Evolutionary conservation across 345 rosid species (phyloP).

Genomic region (Salix exigua): DNA sequence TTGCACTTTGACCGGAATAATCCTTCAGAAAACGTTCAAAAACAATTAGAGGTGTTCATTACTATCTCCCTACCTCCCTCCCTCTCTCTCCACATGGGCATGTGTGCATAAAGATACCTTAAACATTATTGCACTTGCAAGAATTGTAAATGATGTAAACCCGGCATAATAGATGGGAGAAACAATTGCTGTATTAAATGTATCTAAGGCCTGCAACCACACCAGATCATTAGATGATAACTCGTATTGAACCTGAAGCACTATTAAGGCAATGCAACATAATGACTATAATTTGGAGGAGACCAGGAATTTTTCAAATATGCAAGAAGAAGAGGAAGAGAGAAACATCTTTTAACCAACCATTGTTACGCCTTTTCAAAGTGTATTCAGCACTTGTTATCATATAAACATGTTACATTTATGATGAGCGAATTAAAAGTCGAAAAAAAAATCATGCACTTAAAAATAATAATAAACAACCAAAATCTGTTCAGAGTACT

Average conservation of each 20-base stretch:
- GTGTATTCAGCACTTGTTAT: neutral
- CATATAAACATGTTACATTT: neutral
- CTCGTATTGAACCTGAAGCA: neutral
- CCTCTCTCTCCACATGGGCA: neutral
- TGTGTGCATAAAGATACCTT: conserved; percentile 41
- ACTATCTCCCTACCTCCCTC: neutral
- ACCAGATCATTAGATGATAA: neutral
- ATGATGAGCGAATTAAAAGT: neutral
- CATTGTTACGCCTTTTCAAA: neutral
- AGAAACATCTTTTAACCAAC: neutral
- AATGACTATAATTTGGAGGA: neutral
- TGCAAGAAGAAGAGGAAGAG: neutral
- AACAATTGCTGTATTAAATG: conserved; percentile 67
- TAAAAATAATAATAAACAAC: neutral
- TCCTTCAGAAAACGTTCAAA: conserved; percentile 36
- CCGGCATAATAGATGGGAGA: conserved; percentile 75
- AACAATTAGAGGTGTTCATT: neutral
- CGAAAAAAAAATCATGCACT: neutral
- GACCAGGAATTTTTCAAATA: neutral
- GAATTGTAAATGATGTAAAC: conserved; percentile 70
- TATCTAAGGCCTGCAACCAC: conserved; percentile 69
- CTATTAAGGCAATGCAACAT: neutral
- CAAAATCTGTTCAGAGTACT: neutral
- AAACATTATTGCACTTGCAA: conserved; percentile 80
- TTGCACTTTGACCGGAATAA: conserved; percentile 69